Percentiles rank a stretch among this genome's conserved stretches.
These are phyloP conservation scores for Handroanthus guayacan DNA, from an alignment of 257 asterid genomes.

Conservation along the genomic window DNA sequence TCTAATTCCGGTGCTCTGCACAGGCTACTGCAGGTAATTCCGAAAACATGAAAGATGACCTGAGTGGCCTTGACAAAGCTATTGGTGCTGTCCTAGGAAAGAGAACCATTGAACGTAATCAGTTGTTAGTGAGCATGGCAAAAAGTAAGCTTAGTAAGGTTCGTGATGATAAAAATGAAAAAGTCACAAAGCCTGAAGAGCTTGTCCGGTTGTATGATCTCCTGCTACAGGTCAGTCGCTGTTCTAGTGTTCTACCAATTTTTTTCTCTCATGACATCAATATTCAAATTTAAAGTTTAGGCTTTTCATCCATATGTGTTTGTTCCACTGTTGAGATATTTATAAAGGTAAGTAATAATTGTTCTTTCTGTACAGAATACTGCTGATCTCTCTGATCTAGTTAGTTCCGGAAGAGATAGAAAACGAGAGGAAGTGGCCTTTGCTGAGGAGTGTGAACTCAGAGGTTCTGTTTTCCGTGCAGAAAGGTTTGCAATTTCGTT, in stretches of 20 bases:
- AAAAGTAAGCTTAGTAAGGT: constrained; percentile 79
- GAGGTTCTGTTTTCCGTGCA: constrained; percentile 75
- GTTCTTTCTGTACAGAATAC: constrained; percentile 64
- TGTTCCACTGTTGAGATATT: constrained; percentile 1
- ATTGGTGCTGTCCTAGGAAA: constrained; percentile 88
- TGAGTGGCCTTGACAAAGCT: constrained; percentile 97
- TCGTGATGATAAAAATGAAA: constrained; percentile 88
- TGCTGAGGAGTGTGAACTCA: constrained; percentile 81
- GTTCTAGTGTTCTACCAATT: constrained; percentile 3
- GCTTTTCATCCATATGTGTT: constrained; percentile 29
- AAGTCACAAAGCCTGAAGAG: constrained; percentile 94
- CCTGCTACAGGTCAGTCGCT: constrained; percentile 67
- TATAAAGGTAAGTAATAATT: constrained; percentile 33
- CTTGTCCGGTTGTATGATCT: constrained; percentile 92
- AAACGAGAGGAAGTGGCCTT: constrained; percentile 87
- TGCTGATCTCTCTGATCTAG: constrained; percentile 88
- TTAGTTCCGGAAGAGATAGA: constrained; percentile 92
- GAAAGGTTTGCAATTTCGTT: constrained; percentile 66
- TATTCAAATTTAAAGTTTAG: not conserved
- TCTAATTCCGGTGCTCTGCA: constrained; percentile 42
- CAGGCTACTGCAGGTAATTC: constrained; percentile 90
- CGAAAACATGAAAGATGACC: constrained; percentile 87
- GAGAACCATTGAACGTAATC: constrained; percentile 94
- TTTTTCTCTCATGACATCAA: constrained; percentile 1
- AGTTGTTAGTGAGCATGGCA: constrained; percentile 81